Evolutionary conservation across 192 early-diverging fungal genomes (phyloP), one percentile per base, ranked within the genome.

Genomic region (Rhizophagus clarus): DNA sequence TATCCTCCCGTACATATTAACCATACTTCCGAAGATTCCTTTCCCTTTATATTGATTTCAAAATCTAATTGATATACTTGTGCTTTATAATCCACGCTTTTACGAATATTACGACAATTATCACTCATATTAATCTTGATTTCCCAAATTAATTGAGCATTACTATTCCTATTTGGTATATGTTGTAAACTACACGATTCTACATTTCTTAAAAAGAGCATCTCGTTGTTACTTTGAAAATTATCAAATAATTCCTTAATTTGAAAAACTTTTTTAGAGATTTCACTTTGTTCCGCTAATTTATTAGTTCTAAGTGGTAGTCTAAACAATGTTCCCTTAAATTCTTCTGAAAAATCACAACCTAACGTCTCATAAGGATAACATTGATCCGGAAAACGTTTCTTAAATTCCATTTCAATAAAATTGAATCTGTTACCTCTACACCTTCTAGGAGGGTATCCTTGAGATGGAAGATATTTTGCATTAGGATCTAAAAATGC

Each of bases 401-500:
- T 79, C 1, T 56, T 34, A 61, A 82, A 45, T 42, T 81, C 80
- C 20, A 6, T 11, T 10, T 64, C 60, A 28, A 70, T n/a, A 70
- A 67, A 64, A n/a, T 74, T 74, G 15, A n/a, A 42, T 31, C 77
- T 37, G 1, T 40, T 51, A 28, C 72, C 63, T 17, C 26, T 26
- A 9, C 32, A 26, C 2, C 17, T 12, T 14, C 42, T 32, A 32
- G 66, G 66, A 32, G 66, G 66, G 31, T 32, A 20, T 37, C 66
- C 66, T 20, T 14, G 17, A 11, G 29, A 2, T 29, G 81, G 76
- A 17, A 82, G 79, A 34, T 32, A 73, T 34, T 60, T 26, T 24
- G 29, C 40, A 24, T 62, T 68, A 5, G 81, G 81, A 37, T 82
- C 81, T 29, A 82, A 82, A 24, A 81, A 82, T 29, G 56, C 72